phyloP scores from a whole-genome alignment of 306 rosid genomes.

The Glycyrrhiza uralensis region DNA sequence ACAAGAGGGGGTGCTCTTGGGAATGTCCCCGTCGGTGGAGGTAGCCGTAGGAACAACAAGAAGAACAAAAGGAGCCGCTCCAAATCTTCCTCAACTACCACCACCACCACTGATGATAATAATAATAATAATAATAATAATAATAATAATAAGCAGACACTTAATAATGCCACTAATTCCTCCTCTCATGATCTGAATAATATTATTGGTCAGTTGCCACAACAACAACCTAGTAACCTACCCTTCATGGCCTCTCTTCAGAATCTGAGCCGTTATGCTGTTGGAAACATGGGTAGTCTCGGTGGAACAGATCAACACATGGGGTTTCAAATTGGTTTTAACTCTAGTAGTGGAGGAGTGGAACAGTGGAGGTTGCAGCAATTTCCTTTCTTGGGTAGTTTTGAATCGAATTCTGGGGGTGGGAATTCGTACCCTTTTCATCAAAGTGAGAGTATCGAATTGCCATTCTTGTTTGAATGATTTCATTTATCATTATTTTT shows the following conservation, averaged over 20 bases:
- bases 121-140: too few relatives aligned
- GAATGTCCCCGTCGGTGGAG: conserved; percentile 93
- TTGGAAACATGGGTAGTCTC: too few relatives aligned
- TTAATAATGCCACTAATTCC: too few relatives aligned
- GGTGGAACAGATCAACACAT: conserved; percentile 35
- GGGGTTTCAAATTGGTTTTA: conserved; percentile 63
- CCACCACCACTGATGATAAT: too few relatives aligned
- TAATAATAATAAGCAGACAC: too few relatives aligned
- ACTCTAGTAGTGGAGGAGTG: conserved; percentile 27
- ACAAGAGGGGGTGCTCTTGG: conserved; percentile 84
- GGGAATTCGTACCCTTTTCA: conserved; percentile 43
- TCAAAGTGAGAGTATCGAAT: conserved; percentile 31
- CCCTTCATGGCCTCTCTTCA: conserved; percentile 75
- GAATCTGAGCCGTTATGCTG: conserved; percentile 52
- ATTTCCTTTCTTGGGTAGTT: conserved; percentile 55
- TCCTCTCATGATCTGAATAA: too few relatives aligned
- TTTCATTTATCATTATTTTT: too few relatives aligned
- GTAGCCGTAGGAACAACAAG: conserved; percentile 88
- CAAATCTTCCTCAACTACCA: conserved; percentile 73
- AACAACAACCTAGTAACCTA: conserved; percentile 34
- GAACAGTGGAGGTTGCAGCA: conserved; percentile 70
- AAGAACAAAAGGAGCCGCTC: conserved; percentile 66
- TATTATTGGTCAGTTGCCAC: conserved; percentile 51
- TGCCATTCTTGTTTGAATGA: too few relatives aligned
- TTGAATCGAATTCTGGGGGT: conserved; percentile 37